Percentiles rank a stretch among this genome's conserved stretches.
Evolutionary conservation across 2,329 filamentous ascomycete species (phyloP).

Genomic region (Cytospora paraplurivora): DNA sequence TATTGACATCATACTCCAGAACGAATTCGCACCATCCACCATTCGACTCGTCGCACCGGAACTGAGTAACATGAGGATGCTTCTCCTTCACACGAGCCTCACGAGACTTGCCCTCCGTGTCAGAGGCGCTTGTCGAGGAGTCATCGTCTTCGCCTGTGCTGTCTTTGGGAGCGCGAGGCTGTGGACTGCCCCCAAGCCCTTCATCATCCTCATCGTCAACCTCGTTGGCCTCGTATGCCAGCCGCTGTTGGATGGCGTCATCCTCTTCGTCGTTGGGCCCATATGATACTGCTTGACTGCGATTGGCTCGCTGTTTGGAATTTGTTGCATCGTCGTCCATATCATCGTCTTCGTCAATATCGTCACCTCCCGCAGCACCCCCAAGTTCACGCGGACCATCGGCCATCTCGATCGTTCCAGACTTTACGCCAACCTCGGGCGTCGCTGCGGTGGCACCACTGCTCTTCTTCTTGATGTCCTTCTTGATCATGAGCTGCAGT

Average conservation of each 20-base stretch:
- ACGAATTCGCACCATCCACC: slow-evolving; percentile 80
- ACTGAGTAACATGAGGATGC: slow-evolving; percentile 69
- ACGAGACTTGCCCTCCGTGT: slow-evolving; percentile 51
- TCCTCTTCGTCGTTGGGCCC: slow-evolving; percentile 93
- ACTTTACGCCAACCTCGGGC: slow-evolving; percentile 68
- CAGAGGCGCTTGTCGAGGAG: slow-evolving; percentile 37
- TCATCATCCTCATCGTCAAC: slow-evolving; percentile 56
- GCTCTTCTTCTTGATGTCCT: slow-evolving; percentile 82
- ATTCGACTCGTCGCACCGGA: slow-evolving; percentile 74
- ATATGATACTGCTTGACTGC: slow-evolving; percentile 81
- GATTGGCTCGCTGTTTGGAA: slow-evolving; percentile 74
- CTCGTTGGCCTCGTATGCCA: slow-evolving; percentile 54
- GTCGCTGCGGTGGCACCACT: slow-evolving; percentile 68
- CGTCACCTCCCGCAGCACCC: slow-evolving; percentile 43
- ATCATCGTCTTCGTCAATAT: slow-evolving; percentile 64
- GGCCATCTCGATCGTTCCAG: slow-evolving; percentile 56
- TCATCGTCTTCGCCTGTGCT: slow-evolving; percentile 45
- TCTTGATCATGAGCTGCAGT: slow-evolving; percentile 69
- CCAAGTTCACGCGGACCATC: slow-evolving; percentile 39
- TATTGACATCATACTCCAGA: slow-evolving; percentile 76
- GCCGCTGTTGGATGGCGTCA: slow-evolving; percentile 67
- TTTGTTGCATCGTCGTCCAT: slow-evolving; percentile 77
- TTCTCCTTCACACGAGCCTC: slow-evolving; percentile 65
- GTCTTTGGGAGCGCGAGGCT: slow-evolving; percentile 41
- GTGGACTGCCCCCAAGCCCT: slow-evolving; percentile 53